Percentiles rank a stretch among this genome's conserved stretches.
phyloP scores from a whole-genome alignment of 2,329 filamentous ascomycete species.

The Ciborinia camelliae region DNA sequence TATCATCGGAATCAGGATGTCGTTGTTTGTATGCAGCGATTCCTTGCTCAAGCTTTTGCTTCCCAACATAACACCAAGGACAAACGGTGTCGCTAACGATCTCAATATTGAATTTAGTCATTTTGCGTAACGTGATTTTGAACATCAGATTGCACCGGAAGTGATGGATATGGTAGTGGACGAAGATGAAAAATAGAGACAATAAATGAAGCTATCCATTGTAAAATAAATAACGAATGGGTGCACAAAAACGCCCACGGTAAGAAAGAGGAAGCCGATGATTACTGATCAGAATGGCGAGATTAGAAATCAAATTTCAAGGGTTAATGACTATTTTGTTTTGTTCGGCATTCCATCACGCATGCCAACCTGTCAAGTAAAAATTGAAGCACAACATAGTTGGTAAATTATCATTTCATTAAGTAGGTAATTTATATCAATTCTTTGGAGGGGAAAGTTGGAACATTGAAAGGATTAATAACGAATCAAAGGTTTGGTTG shows the following conservation, averaged over 20 bases:
- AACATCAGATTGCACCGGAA: slow-evolving; percentile 23
- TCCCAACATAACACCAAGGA: slow-evolving; percentile 46
- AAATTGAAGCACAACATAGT: not conserved
- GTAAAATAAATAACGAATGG: not conserved
- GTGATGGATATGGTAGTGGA: not conserved
- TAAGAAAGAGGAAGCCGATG: not conserved
- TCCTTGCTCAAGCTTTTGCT: slow-evolving; percentile 68
- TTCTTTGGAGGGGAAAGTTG: not conserved
- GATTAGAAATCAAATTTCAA: slow-evolving; percentile 3
- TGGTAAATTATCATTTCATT: not conserved
- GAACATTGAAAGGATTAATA: too few relatives aligned
- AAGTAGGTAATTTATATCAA: not conserved
- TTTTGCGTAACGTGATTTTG: slow-evolving; percentile 40
- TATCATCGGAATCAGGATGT: slow-evolving; percentile 61
- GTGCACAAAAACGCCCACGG: not conserved
- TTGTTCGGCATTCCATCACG: not conserved
- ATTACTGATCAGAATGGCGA: slow-evolving; percentile 4
- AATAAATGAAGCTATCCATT: not conserved
- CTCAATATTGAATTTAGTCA: slow-evolving; percentile 74
- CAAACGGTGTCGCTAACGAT: slow-evolving; percentile 73
- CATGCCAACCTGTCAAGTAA: not conserved
- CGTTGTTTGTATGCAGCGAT: slow-evolving; percentile 63
- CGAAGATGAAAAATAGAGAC: not conserved
- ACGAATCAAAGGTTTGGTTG: too few relatives aligned
- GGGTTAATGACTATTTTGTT: not conserved